These are phyloP conservation scores for Neonectria faginata DNA, from an alignment of 2,329 filamentous ascomycete species.

Conservation along the genomic window DNA sequence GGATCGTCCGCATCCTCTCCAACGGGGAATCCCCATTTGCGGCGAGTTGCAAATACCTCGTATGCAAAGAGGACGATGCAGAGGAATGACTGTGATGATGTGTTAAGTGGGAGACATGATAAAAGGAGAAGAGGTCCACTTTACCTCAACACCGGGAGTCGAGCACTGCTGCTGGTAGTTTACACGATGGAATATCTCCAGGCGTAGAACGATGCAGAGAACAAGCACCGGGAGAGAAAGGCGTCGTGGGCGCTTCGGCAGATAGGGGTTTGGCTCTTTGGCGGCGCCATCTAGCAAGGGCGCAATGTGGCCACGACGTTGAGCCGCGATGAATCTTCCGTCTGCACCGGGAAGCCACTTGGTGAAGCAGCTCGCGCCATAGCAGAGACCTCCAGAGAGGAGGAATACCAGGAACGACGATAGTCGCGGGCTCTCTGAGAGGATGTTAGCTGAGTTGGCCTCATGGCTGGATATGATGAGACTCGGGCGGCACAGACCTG, in stretches of 20 bases:
- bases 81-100: constrained; percentile 57
- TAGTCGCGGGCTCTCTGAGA: constrained; percentile 60
- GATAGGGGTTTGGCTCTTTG: constrained; percentile 45
- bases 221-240: constrained; percentile 60
- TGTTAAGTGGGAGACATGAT: constrained; percentile 23
- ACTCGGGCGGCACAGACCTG: constrained; percentile 51
- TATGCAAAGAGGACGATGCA: constrained; percentile 59
- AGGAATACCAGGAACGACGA: constrained; percentile 61
- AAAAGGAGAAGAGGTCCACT: background rate
- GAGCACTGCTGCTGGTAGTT: constrained; percentile 64
- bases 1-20: constrained; percentile 58
- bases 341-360: constrained; percentile 61
- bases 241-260: constrained; percentile 61
- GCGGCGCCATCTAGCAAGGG: constrained; percentile 38
- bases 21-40: constrained; percentile 46
- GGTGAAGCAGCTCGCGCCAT: constrained; percentile 56
- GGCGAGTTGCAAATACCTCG: constrained; percentile 55
- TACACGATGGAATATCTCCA: constrained; percentile 61
- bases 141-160: constrained; percentile 61
- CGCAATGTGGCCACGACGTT: constrained; percentile 32
- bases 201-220: constrained; percentile 57
- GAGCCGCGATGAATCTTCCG: constrained; percentile 57
- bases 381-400: constrained; percentile 57
- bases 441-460: constrained; percentile 25
- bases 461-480: constrained; percentile 1